A percentile compares a stretch with the other conserved stretches of the same genome.
These are phyloP conservation scores for Colletotrichum ledebouriae DNA, from an alignment of 2,329 filamentous ascomycete genomes.

Conservation along the genomic window DNA sequence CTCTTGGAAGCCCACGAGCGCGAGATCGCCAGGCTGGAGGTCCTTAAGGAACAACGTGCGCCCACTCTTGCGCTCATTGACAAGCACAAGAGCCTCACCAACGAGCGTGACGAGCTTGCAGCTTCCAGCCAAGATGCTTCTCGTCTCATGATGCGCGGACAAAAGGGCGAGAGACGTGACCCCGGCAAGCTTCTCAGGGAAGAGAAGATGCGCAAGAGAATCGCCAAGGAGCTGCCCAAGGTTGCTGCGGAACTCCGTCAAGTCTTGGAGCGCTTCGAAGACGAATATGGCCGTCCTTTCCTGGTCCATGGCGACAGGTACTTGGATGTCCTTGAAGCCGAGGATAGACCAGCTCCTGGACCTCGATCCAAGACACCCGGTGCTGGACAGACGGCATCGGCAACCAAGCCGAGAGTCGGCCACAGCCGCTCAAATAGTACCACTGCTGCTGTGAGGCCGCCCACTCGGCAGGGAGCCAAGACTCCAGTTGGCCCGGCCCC, in stretches of 20 bases:
- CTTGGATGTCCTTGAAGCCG: constrained; percentile 82
- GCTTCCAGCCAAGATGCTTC: constrained; percentile 95
- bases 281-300: constrained; percentile 94
- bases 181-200: constrained; percentile 93
- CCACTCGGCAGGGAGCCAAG: constrained; percentile 54
- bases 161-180: constrained; percentile 94
- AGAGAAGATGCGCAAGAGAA: constrained; percentile 97
- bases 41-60: constrained; percentile 86
- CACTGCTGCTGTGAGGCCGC: constrained; percentile 39
- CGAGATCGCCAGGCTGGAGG: constrained; percentile 86
- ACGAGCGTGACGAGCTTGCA: constrained; percentile 89
- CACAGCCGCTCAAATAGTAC: constrained; percentile 55
- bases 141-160: constrained; percentile 88
- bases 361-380: constrained; percentile 82
- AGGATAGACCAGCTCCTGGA: constrained; percentile 64
- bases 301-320: constrained; percentile 93
- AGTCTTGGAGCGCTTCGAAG: constrained; percentile 88
- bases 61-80: constrained; percentile 88
- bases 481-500: constrained; percentile 65
- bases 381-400: constrained; percentile 63
- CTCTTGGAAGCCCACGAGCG: constrained; percentile 94
- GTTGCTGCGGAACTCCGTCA: constrained; percentile 86
- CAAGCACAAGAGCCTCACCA: constrained; percentile 83
- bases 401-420: constrained; percentile 54
- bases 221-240: constrained; percentile 95